Base-by-base conservation (phyloP, 2,329 filamentous ascomycete genomes). In the Colletotrichum spaethianum region DNA sequence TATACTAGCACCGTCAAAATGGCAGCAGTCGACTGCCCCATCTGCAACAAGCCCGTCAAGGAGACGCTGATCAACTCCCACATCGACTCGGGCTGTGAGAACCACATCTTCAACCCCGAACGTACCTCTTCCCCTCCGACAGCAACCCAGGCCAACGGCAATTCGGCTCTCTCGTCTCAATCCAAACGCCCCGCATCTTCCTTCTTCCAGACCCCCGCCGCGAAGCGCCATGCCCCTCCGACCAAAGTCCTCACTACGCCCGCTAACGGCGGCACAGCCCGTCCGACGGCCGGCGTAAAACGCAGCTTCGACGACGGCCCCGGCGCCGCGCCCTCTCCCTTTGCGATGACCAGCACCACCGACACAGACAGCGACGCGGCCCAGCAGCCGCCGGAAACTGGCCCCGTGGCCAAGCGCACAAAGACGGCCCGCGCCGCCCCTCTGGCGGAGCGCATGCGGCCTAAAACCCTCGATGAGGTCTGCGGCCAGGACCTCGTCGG, bases 401-500 rank as follows among this genome's bases (percentile, higher is more conserved):
- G 84, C 33, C 82, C 86, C 18, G 77, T 85, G 11, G 75, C 85
- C 4, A 95, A 96, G 81, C 92, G 91, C 78, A 84, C 88, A 18
- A 94, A 94, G 82, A 89, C 86, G 44, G 89, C 91, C 69, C 91
- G 91, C 77, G 90, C 92, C 0, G 95, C 94, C 11, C 96, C 96
- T 0, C 86, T 99, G 23, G 95, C 96, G 2, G 96, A 99, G 82
- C 93, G 96, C 38, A 98, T 98, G 94, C 91, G 96, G 4, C 96
- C 96, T 1, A 88, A 87, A 67, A 93, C 88, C 0, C 88, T 99
- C 9, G 94, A 98, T 78, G 92, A 98, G 20, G 93, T 98, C 3
- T 95, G 88, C 75, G 96, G 96, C 0, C 96, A 99, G 83, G 94
- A 98, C 55, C 90, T 99, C 0, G 95, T 99, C 1, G 96, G 95